phyloP scores from a whole-genome alignment of 2,329 filamentous ascomycete genomes.

The Drechslerella dactyloides region DNA sequence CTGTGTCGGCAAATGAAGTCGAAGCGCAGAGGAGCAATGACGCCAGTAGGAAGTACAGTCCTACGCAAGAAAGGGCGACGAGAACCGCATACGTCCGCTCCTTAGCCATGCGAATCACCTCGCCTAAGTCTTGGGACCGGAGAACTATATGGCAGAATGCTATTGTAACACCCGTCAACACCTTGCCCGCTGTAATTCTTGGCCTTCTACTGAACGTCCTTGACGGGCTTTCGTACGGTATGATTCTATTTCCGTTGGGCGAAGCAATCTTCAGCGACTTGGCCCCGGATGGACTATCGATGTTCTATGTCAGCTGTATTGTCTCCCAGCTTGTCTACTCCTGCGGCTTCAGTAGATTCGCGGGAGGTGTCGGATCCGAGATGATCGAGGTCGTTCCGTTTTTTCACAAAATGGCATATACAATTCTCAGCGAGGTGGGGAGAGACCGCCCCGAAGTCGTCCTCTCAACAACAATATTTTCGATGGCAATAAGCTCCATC shows the following conservation, averaged over 20 bases:
- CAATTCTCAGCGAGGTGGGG: constrained; percentile 79
- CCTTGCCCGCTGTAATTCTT: constrained; percentile 83
- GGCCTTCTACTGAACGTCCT: constrained; percentile 89
- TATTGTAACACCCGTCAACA: constrained; percentile 71
- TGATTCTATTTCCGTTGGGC: constrained; percentile 87
- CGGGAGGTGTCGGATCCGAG: constrained; percentile 89
- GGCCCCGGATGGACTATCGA: constrained; percentile 92
- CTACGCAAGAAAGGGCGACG: constrained; percentile 61
- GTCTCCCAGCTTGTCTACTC: constrained; percentile 91
- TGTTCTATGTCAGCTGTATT: constrained; percentile 98
- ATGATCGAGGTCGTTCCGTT: constrained; percentile 76
- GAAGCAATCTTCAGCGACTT: constrained; percentile 83
- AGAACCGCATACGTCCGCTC: constrained; percentile 60
- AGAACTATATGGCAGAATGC: constrained; percentile 69
- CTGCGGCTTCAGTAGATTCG: constrained; percentile 81
- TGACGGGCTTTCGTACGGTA: constrained; percentile 91
- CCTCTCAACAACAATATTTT: constrained; percentile 89
- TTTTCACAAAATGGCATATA: constrained; percentile 97
- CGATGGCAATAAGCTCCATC: constrained; percentile 88
- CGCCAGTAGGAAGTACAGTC: constrained; percentile 35
- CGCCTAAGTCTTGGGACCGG: constrained; percentile 68
- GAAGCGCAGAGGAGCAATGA: constrained; percentile 56
- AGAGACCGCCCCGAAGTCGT: constrained; percentile 82
- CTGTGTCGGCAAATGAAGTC: constrained; percentile 38
- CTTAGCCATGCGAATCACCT: constrained; percentile 26